These are phyloP conservation scores for Striga hermonthica DNA, from an alignment of 305 asterid species.

Conservation along the genomic window DNA sequence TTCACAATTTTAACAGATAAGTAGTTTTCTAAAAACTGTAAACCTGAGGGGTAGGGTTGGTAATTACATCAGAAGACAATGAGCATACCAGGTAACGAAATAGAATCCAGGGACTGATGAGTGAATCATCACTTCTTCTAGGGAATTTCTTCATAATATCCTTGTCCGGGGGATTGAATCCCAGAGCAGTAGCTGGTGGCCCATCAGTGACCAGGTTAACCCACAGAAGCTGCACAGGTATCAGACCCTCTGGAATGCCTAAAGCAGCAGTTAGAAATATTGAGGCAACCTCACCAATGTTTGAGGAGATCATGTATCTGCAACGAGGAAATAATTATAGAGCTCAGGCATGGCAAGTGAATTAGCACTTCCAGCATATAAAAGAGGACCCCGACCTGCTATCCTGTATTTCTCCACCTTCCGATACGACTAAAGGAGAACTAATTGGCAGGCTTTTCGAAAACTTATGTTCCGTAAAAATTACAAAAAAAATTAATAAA, in stretches of 20 bases:
- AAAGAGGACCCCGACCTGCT: no score
- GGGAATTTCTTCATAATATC: conserved; percentile 86
- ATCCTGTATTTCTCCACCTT: no score
- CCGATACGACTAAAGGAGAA: no score
- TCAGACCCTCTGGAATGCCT: conserved; percentile 96
- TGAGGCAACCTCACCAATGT: conserved; percentile 92
- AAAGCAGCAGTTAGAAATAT: conserved; percentile 92
- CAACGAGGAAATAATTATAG: conserved; percentile 12
- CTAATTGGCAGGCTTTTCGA: no score
- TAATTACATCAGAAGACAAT: background rate
- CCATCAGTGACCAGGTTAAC: conserved; percentile 97
- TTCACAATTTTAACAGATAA: no score
- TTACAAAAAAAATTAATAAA: no score
- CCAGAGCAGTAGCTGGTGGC: conserved; percentile 94
- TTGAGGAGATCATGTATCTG: conserved; percentile 97
- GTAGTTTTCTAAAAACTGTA: background rate
- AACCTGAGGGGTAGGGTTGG: background rate
- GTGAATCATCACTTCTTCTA: conserved; percentile 88
- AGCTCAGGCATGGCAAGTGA: background rate
- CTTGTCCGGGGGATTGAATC: conserved; percentile 91
- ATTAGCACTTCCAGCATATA: no score
- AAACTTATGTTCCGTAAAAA: background rate
- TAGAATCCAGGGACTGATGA: conserved; percentile 91
- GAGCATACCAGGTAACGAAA: conserved; percentile 76
- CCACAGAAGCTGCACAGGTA: conserved; percentile 98